A percentile compares a stretch with the other conserved stretches of the same genome.
These are phyloP conservation scores for Didymella glomerata DNA, from an alignment of 2,329 filamentous ascomycete genomes.

Conservation along the genomic window DNA sequence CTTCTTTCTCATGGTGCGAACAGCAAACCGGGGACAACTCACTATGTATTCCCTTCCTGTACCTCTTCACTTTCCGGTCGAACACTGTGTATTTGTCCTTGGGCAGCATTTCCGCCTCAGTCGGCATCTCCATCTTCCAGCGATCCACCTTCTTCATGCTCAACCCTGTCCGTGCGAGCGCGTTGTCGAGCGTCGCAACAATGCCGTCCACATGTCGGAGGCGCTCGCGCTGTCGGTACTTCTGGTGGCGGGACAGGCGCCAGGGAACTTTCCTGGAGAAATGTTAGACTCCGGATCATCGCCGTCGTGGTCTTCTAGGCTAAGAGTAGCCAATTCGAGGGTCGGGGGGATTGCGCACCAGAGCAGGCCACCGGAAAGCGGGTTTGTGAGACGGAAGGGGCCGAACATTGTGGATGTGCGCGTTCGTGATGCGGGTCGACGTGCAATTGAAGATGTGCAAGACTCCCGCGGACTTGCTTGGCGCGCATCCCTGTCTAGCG, in stretches of 20 bases:
- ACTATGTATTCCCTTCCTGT: conserved; percentile 98
- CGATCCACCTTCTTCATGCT: conserved; percentile 79
- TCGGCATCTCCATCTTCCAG: conserved; percentile 97
- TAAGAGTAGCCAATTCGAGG: not conserved
- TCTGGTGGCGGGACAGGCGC: conserved; percentile 81
- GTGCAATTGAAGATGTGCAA: conserved; percentile 31
- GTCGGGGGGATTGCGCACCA: conserved; percentile 38
- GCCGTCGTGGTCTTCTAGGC: not conserved
- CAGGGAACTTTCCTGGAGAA: conserved; percentile 90
- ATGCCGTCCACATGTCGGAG: conserved; percentile 76
- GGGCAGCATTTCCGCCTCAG: conserved; percentile 92
- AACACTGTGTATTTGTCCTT: conserved; percentile 99
- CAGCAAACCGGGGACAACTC: conserved; percentile 54
- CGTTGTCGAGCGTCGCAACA: conserved; percentile 81
- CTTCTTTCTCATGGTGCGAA: not conserved
- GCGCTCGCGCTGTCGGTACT: conserved; percentile 56
- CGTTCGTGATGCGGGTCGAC: conserved; percentile 26
- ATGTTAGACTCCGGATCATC: conserved; percentile 3
- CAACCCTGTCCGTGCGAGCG: conserved; percentile 75
- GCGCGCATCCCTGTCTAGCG: conserved; percentile 38
- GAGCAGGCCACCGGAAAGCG: conserved; percentile 51
- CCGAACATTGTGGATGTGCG: conserved; percentile 49
- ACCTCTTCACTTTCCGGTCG: conserved; percentile 93
- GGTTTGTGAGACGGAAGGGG: conserved; percentile 51
- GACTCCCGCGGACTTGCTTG: conserved; percentile 45